These are phyloP conservation scores for Diutina pseudorugosa DNA, from an alignment of 1,139 yeast species.

Conservation along the genomic window DNA sequence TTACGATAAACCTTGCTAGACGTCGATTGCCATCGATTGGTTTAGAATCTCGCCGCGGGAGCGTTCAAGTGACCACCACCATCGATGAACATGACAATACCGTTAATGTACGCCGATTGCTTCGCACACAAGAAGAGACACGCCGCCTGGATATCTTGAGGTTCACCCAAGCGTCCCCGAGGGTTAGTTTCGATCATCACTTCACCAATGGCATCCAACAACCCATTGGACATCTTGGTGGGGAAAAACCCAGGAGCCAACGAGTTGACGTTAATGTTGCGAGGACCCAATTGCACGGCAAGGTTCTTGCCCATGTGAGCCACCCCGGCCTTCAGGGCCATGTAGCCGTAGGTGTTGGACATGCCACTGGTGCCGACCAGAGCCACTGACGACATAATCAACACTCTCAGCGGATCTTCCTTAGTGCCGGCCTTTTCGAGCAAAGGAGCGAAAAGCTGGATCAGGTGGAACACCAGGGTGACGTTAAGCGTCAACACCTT, in stretches of 20 bases:
- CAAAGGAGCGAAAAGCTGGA: slow-evolving; percentile 50
- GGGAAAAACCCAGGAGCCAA: slow-evolving; percentile 78
- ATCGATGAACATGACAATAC: slow-evolving; percentile 62
- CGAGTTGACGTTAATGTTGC: slow-evolving; percentile 53
- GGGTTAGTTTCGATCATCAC: slow-evolving; percentile 42
- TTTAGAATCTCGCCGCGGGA: slow-evolving; percentile 1
- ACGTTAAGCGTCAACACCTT: slow-evolving; percentile 58
- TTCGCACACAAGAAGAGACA: slow-evolving; percentile 47
- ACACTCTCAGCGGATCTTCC: slow-evolving; percentile 53
- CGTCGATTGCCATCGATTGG: too few relatives aligned
- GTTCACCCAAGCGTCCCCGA: slow-evolving; percentile 49
- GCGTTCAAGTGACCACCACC: slow-evolving; percentile 41
- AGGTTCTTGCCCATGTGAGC: slow-evolving; percentile 56
- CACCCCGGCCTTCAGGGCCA: slow-evolving; percentile 71
- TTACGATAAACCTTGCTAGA: too few relatives aligned
- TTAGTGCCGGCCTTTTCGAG: slow-evolving; percentile 42
- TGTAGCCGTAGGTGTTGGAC: slow-evolving; percentile 39
- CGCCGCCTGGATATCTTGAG: slow-evolving; percentile 49
- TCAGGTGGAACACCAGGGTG: slow-evolving; percentile 58
- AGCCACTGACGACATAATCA: slow-evolving; percentile 58
- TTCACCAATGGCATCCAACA: slow-evolving; percentile 44
- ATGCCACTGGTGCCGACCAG: slow-evolving; percentile 21
- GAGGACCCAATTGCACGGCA: slow-evolving; percentile 55
- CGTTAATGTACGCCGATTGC: slow-evolving; percentile 55
- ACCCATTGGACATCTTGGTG: slow-evolving; percentile 62